Conservation (phyloP, 306 rosid genomes). For the Prunus armeniaca region DNA sequence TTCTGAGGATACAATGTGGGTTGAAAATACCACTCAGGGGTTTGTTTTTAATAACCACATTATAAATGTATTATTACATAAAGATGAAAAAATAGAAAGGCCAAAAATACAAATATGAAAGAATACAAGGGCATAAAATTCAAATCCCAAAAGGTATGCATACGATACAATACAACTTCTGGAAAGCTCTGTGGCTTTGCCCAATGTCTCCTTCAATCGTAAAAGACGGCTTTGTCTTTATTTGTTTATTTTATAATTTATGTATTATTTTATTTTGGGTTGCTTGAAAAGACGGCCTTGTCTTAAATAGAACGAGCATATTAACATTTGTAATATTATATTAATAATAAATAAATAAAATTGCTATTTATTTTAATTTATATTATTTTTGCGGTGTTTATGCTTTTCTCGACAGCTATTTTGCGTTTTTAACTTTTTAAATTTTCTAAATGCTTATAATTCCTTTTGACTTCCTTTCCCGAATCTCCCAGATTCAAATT, state of each 20-base stretch:
- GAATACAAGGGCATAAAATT: background rate
- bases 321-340: background rate
- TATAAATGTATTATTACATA: no score
- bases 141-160: background rate
- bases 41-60: no score
- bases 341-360: no score
- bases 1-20: slow-evolving; percentile 27
- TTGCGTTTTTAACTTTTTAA: background rate
- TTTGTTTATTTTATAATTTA: no score
- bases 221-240: slow-evolving; percentile 29
- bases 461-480: background rate
- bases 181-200: background rate
- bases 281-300: background rate
- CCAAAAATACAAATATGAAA: background rate
- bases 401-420: background rate
- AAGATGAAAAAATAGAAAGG: no score
- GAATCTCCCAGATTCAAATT: no score
- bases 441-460: slow-evolving; percentile 1
- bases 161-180: background rate
- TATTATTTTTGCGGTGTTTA: no score
- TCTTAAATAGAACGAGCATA: background rate
- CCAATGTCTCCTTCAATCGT: background rate
- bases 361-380: no score
- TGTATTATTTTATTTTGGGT: no score
- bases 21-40: no score